These are phyloP conservation scores for Fusarium penzigii DNA, from an alignment of 2,329 filamentous ascomycete species.

Conservation along the genomic window DNA sequence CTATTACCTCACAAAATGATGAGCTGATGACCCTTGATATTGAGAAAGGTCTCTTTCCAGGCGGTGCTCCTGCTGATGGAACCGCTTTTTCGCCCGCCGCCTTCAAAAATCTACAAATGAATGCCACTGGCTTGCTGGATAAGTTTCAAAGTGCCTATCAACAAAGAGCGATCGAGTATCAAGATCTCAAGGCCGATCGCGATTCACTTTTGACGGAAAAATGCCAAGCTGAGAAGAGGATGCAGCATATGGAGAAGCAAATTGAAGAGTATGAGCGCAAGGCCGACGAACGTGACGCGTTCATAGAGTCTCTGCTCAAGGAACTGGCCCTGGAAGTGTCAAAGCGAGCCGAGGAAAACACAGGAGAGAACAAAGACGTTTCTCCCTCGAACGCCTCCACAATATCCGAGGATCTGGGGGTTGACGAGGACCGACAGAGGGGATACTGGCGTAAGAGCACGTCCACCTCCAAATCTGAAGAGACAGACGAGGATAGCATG, in stretches of 20 bases:
- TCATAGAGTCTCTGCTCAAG: slow-evolving; percentile 50
- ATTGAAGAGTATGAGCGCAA: slow-evolving; percentile 59
- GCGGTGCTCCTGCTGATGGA: slow-evolving; percentile 41
- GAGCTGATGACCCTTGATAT: slow-evolving; percentile 59
- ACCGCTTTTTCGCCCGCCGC: slow-evolving; percentile 59
- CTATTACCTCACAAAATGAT: slow-evolving; percentile 43
- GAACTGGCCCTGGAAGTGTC: slow-evolving; percentile 55
- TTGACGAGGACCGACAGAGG: slow-evolving; percentile 50
- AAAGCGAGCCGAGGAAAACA: slow-evolving; percentile 42
- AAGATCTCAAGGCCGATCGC: slow-evolving; percentile 55
- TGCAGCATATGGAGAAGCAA: slow-evolving; percentile 57
- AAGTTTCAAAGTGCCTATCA: slow-evolving; percentile 62
- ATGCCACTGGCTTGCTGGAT: slow-evolving; percentile 55
- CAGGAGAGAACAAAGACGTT: slow-evolving; percentile 30
- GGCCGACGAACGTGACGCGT: slow-evolving; percentile 54
- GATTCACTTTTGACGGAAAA: slow-evolving; percentile 55
- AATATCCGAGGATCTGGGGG: slow-evolving; percentile 54
- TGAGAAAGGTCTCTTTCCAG: slow-evolving; percentile 54
- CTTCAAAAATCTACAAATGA: slow-evolving; percentile 62
- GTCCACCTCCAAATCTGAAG: slow-evolving; percentile 47
- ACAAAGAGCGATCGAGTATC: slow-evolving; percentile 49
- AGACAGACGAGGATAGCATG: slow-evolving; percentile 54
- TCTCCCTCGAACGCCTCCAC: slow-evolving; percentile 42
- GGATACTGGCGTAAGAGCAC: slow-evolving; percentile 45
- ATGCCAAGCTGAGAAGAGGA: slow-evolving; percentile 55